Conservation (phyloP, 1,284 basidiomycete species). For the Psilocybe mexicana region DNA sequence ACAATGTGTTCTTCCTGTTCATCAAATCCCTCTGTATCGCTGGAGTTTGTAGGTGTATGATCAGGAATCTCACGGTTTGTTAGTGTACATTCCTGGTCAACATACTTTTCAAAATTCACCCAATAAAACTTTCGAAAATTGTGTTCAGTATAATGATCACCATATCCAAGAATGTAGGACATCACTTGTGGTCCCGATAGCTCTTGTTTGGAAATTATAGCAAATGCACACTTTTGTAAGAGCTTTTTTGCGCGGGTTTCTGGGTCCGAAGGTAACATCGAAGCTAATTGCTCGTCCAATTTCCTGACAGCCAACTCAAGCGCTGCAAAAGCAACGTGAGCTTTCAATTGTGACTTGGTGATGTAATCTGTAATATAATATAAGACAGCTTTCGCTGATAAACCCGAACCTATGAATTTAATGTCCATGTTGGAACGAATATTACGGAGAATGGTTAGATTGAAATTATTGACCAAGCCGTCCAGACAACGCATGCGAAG, state of each 20-base stretch:
- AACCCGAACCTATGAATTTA: conserved; percentile 39
- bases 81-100: conserved; percentile 12
- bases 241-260: conserved; percentile 29
- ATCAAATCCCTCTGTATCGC: too few relatives aligned
- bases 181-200: conserved; percentile 39
- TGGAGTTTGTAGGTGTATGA: too few relatives aligned
- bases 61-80: too few relatives aligned
- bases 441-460: conserved; percentile 32
- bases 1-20: too few relatives aligned
- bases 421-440: conserved; percentile 45
- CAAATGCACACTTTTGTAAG: conserved; percentile 37
- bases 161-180: conserved; percentile 35
- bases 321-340: conserved; percentile 37
- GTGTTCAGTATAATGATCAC: conserved; percentile 41
- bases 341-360: conserved; percentile 37
- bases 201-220: conserved; percentile 39
- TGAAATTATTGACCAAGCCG: conserved; percentile 42
- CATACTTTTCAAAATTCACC: conserved; percentile 29
- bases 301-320: conserved; percentile 34
- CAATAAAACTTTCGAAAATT: conserved; percentile 35
- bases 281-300: conserved; percentile 21
- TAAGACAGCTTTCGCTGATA: conserved; percentile 38
- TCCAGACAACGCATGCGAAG: conserved; percentile 30
- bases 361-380: conserved; percentile 48
- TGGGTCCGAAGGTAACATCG: conserved; percentile 8